Conservation (phyloP, 305 asterid genomes). For the Fraxinus floribunda region DNA sequence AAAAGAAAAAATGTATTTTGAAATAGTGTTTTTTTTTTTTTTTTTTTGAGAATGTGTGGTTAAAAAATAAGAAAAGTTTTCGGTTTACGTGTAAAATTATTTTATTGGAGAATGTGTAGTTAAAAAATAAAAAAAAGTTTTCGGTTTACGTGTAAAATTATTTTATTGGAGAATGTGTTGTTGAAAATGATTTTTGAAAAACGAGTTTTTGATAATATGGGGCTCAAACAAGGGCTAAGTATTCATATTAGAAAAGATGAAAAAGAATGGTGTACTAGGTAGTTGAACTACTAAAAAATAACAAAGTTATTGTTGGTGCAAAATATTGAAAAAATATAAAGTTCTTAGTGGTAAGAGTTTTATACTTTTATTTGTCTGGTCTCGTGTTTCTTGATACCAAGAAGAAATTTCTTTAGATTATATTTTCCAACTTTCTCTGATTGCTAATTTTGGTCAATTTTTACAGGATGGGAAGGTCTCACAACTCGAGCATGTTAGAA, state of each 20-base stretch:
- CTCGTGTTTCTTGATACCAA: neutral
- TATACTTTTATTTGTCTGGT: neutral
- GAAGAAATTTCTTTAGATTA: neutral
- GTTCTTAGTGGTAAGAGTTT: neutral
- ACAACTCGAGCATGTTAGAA: slow-evolving; percentile 68
- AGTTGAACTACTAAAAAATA: neutral
- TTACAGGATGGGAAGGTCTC: slow-evolving; percentile 88
- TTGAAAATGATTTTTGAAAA: no score
- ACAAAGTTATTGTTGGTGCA: neutral
- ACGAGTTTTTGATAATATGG: no score
- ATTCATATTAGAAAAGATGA: neutral
- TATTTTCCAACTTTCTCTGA: neutral
- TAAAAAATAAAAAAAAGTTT: no score
- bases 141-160: no score
- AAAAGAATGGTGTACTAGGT: neutral
- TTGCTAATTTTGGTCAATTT: slow-evolving; percentile 16
- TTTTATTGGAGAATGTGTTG: no score
- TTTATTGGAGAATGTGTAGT: no score
- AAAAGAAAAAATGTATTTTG: no score
- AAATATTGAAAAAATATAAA: neutral
- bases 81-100: no score
- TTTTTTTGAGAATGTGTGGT: no score
- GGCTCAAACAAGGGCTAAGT: neutral
- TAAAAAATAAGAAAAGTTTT: no score
- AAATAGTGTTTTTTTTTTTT: no score